Evolutionary conservation across 495 filamentous ascomycete species (phyloP).

Genomic region (Aspergillus funiculosus): DNA sequence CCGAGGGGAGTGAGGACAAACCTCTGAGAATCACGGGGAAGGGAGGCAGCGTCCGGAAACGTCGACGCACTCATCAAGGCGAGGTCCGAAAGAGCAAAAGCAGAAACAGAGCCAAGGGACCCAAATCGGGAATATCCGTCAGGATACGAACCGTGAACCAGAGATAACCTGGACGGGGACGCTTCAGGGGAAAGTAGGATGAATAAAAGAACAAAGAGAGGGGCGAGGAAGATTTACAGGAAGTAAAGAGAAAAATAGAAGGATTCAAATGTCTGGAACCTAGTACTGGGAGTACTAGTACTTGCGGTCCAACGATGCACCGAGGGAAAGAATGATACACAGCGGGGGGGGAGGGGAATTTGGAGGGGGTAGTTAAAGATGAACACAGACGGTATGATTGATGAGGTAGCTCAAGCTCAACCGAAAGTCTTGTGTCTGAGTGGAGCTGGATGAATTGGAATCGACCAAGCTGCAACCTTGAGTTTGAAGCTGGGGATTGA

Average conservation of each 20-base stretch:
- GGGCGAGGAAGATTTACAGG: conserved; percentile 16
- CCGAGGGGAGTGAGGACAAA: conserved; percentile 10
- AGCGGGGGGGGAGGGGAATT: conserved; percentile 17
- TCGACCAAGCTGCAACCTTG: conserved; percentile 7
- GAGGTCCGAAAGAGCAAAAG: conserved; percentile 20
- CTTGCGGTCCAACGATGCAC: conserved; percentile 21
- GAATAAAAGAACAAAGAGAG: conserved; percentile 17
- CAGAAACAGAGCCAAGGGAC: conserved; percentile 24
- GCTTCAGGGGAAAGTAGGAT: conserved; percentile 19
- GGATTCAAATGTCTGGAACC: conserved; percentile 19
- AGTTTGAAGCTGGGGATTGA: conserved; percentile 1
- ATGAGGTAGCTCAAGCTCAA: conserved; percentile 14
- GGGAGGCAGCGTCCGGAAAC: conserved; percentile 42
- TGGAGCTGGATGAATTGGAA: conserved; percentile 13
- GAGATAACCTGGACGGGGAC: conserved; percentile 17
- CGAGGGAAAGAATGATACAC: conserved; percentile 21
- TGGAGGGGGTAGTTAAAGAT: conserved; percentile 23
- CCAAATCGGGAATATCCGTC: conserved; percentile 21
- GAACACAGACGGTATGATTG: conserved; percentile 22
- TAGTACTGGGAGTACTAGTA: conserved; percentile 7
- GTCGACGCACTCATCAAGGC: conserved; percentile 47
- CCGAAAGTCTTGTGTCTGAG: conserved; percentile 12
- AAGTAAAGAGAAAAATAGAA: conserved; percentile 15
- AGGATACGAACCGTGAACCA: conserved; percentile 24
- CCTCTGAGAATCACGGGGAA: conserved; percentile 42